Evolutionary conservation across 441 rosid genomes (phyloP).

Genomic region (Jatropha podagrica): DNA sequence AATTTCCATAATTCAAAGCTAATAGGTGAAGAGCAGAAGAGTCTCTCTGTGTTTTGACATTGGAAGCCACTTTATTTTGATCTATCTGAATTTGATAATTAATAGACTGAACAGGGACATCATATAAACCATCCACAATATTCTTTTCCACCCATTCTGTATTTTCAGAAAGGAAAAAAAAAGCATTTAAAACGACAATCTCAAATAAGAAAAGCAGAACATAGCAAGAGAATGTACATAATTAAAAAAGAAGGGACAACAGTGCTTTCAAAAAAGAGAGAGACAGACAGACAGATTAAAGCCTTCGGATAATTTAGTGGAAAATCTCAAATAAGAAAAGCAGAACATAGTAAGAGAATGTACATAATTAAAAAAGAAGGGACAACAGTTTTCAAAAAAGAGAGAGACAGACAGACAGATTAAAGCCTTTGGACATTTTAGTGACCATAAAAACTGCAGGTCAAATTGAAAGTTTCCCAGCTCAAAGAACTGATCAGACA

Average conservation of each 20-base stretch:
- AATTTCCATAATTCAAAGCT: conserved; percentile 82
- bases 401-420: not conserved
- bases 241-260: not conserved
- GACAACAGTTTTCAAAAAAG: not conserved
- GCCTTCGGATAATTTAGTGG: not conserved
- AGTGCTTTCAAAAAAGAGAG: not conserved
- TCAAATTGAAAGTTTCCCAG: conserved; percentile 13
- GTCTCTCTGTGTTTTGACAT: conserved; percentile 29
- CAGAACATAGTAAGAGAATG: not conserved
- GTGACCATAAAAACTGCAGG: not conserved
- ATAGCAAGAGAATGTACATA: not conserved
- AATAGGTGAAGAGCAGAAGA: conserved; percentile 75
- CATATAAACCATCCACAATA: conserved; percentile 36
- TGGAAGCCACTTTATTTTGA: conserved; percentile 40
- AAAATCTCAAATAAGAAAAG: conserved; percentile 13
- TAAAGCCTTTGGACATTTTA: not conserved
- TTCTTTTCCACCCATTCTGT: conserved; percentile 49
- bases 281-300: not conserved
- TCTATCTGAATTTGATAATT: conserved; percentile 34
- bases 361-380: not conserved
- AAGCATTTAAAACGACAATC: conserved; percentile 17
- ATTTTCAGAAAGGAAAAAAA: conserved; percentile 24
- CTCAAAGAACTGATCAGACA: not conserved
- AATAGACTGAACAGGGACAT: conserved; percentile 48
- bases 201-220: conserved; percentile 13